Conservation (phyloP, 495 filamentous ascomycete genomes). For the Neurospora sp. region DNA sequence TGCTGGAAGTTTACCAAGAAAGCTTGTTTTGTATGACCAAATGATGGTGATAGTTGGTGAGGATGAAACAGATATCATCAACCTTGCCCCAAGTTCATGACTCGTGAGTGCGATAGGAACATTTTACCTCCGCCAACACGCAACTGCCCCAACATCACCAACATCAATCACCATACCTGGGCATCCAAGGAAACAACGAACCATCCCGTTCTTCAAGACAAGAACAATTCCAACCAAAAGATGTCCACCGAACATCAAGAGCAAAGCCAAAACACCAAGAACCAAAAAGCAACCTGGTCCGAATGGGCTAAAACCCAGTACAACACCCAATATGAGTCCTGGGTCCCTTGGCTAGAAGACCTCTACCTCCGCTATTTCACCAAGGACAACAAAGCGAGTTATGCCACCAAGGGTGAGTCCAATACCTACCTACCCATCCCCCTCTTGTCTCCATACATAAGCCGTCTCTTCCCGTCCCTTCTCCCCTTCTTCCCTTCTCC, state of each 20-base stretch:
- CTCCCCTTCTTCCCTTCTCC: too few species aligned
- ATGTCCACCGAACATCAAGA: neutral
- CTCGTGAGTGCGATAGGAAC: neutral
- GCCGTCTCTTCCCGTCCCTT: neutral
- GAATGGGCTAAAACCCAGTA: constrained; percentile 50
- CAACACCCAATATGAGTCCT: constrained; percentile 57
- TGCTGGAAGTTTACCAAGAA: neutral
- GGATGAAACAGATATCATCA: neutral
- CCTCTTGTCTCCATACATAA: too few species aligned
- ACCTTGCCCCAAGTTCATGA: neutral
- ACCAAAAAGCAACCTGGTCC: neutral
- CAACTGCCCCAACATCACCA: neutral
- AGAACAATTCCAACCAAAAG: neutral
- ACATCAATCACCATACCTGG: neutral
- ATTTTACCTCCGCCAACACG: neutral
- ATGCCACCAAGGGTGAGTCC: constrained; percentile 45
- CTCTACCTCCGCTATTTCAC: constrained; percentile 58
- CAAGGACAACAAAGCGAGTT: constrained; percentile 63
- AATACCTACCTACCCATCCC: too few species aligned
- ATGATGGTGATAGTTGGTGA: neutral
- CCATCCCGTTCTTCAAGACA: neutral
- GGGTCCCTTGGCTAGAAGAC: constrained; percentile 71
- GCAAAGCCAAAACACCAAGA: neutral
- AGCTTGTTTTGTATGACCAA: neutral
- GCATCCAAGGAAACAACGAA: neutral